These are phyloP conservation scores for Agarophyton chilense DNA, from an alignment of 23 red algal genomes.

Conservation along the genomic window DNA sequence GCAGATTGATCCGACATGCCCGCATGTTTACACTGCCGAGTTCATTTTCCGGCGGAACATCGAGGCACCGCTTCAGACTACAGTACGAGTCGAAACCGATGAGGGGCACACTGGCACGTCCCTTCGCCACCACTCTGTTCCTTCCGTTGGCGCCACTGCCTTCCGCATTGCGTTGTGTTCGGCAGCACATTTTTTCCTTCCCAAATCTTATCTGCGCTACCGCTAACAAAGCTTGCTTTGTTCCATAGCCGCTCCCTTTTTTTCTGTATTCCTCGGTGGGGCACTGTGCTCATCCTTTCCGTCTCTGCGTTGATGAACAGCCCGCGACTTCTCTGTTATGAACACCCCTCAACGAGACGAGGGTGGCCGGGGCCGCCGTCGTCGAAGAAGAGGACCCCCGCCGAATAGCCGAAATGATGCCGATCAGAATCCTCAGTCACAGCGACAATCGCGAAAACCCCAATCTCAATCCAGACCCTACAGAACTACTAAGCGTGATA, in stretches of 20 bases:
- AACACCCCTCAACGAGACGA: conserved; percentile 52
- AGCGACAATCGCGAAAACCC: not conserved
- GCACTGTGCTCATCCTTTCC: not conserved
- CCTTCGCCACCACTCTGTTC: too few species aligned
- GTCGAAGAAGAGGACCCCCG: conserved; percentile 41
- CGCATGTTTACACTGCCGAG: too few species aligned
- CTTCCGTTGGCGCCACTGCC: too few species aligned
- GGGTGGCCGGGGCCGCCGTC: conserved; percentile 48
- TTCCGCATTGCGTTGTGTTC: too few species aligned
- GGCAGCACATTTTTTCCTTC: too few species aligned
- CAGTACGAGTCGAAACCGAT: too few species aligned
- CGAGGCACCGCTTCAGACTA: too few species aligned
- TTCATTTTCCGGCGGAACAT: too few species aligned
- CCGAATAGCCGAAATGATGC: conserved; percentile 36
- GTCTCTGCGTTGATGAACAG: conserved; percentile 30
- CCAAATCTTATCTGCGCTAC: too few species aligned
- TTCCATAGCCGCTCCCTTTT: not conserved
- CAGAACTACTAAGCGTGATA: not conserved
- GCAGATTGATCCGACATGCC: too few species aligned
- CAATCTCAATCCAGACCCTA: conserved; percentile 24
- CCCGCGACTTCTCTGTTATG: conserved; percentile 32
- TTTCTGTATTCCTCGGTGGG: not conserved
- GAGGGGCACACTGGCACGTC: too few species aligned
- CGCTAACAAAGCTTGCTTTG: too few species aligned
- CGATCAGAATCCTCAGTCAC: conserved; percentile 19